Evolutionary conservation across 2,329 filamentous ascomycete genomes (phyloP), one percentile per base, ranked within the genome.

Genomic region (Paramyrothecium roridum): DNA sequence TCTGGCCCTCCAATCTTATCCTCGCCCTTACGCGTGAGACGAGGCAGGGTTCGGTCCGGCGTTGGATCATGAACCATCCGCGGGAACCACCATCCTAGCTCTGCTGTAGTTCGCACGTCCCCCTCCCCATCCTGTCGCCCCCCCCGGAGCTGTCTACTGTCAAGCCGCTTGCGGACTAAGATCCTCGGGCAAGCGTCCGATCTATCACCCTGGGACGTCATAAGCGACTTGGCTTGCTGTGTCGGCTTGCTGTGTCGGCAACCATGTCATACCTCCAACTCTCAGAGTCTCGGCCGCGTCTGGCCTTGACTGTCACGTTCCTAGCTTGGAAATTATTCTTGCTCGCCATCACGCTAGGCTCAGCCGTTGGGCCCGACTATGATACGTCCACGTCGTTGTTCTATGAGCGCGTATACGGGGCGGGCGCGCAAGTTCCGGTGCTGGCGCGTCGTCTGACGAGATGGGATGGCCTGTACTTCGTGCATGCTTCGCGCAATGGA

Each of bases 391-490:
- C 82, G 8, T 80, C 80, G 43, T 65, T 80, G 73, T 67, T 75
- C 59, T 70, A 79, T 59, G 62, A 68, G 54, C 60, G 61, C 54
- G 49, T 72, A 60, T 57, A 73, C 63, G 65, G 65, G 55, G 54
- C 64, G 54, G 63, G 68, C 52, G 55, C 76, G 13, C 66, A 73
- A 50, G 72, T 83, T 30, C 63, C 80, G 30, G 61, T 76, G 12
- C 63, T 88, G 2, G 70, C 78, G 20, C 72, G 79, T 34, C 84
- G 84, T 47, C 75, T 95, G 56, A 85, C 86, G 8, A 81, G 89
- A 69, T 96, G 91, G 91, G 91, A 96, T 69, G 88, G 87, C 33
- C 78, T 96, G 61, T 95, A 93, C 70, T 93, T 87, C 65, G 75
- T 87, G 56, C 80, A 85, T 60, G 70, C 78, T 48, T 83, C 89